Percentiles rank a stretch among this genome's conserved stretches.
These are phyloP conservation scores for Theobroma grandiflorum DNA, from an alignment of 441 rosid species.

Conservation along the genomic window DNA sequence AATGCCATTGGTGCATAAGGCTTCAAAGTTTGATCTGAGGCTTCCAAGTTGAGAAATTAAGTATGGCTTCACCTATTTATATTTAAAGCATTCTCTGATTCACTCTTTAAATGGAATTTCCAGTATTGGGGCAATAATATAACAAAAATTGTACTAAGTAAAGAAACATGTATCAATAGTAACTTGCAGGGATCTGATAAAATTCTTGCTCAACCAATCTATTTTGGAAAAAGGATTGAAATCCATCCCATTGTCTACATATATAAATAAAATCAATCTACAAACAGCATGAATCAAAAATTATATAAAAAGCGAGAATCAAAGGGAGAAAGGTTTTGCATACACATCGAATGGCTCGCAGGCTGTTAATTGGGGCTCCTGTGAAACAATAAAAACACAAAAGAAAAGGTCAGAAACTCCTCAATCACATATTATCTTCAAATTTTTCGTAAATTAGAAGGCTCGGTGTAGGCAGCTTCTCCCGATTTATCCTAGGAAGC, in stretches of 20 bases:
- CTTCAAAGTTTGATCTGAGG: not conserved
- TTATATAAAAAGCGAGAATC: constrained; percentile 25
- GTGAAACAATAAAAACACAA: constrained; percentile 34
- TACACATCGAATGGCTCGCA: constrained; percentile 82
- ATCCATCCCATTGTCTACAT: not conserved
- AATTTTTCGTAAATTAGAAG: not conserved
- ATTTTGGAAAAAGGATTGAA: not conserved
- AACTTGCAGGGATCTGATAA: not conserved
- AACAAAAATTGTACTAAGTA: not conserved
- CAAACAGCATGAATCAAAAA: not conserved
- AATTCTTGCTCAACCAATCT: not conserved
- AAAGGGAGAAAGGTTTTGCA: constrained; percentile 69
- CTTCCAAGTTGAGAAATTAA: not conserved
- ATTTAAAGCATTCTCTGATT: not conserved
- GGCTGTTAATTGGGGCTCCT: constrained; percentile 90
- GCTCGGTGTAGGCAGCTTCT: not conserved
- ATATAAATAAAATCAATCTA: constrained; percentile 18
- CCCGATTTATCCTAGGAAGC: not conserved
- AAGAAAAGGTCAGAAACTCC: not conserved
- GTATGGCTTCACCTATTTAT: not conserved
- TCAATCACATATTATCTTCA: not conserved
- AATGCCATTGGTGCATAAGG: not conserved
- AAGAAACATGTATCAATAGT: not conserved
- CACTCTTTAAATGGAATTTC: not conserved
- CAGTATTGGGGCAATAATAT: not conserved